Evolutionary conservation across 2,329 filamentous ascomycete species (phyloP).

Genomic region (Fusarium pseudoanthophilum): DNA sequence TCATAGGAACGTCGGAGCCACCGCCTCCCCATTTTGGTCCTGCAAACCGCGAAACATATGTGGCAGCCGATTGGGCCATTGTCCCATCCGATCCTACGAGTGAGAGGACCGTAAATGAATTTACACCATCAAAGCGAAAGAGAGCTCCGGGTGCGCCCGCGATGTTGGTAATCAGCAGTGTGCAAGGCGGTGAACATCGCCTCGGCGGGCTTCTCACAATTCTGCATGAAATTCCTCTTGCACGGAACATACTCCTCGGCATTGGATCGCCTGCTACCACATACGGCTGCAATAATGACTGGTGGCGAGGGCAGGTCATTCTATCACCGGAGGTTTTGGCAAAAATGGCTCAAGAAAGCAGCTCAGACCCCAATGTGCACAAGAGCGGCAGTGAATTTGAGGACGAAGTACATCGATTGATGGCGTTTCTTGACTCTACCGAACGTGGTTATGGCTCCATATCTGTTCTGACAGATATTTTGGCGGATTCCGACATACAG

Average conservation of each 20-base stretch:
- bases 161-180: slow-evolving; percentile 58
- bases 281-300: slow-evolving; percentile 67
- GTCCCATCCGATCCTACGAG: slow-evolving; percentile 54
- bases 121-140: slow-evolving; percentile 56
- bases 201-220: slow-evolving; percentile 68
- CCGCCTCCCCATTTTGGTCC: slow-evolving; percentile 67
- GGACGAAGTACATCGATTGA: slow-evolving; percentile 69
- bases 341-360: slow-evolving; percentile 46
- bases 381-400: slow-evolving; percentile 52
- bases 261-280: slow-evolving; percentile 53
- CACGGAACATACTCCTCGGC: slow-evolving; percentile 64
- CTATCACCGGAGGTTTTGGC: slow-evolving; percentile 52
- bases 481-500: slow-evolving; percentile 47
- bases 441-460: slow-evolving; percentile 69
- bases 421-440: slow-evolving; percentile 71
- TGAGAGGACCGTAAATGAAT: slow-evolving; percentile 32
- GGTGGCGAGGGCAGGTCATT: slow-evolving; percentile 71
- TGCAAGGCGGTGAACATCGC: slow-evolving; percentile 52
- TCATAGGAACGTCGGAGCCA: slow-evolving; percentile 54
- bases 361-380: slow-evolving; percentile 43
- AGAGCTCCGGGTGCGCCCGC: slow-evolving; percentile 57
- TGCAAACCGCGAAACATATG: slow-evolving; percentile 66
- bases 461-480: slow-evolving; percentile 56
- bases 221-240: slow-evolving; percentile 68
- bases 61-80: slow-evolving; percentile 68